phyloP scores from a whole-genome alignment of 305 asterid species.

The Fraxinus paxiana region DNA sequence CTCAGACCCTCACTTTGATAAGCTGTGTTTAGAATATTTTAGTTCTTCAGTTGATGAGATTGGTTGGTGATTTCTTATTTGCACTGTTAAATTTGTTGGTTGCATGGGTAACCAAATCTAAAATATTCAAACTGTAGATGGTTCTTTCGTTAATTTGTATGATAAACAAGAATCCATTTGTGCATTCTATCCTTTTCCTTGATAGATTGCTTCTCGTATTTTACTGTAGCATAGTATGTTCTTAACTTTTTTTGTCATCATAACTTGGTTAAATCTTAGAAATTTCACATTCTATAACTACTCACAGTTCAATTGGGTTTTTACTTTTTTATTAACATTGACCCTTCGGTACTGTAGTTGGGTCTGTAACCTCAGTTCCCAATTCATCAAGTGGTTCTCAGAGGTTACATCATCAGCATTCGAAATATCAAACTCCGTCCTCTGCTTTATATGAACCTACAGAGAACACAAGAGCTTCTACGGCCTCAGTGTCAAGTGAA shows the following conservation, averaged over 20 bases:
- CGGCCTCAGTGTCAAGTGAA: constrained; percentile 40
- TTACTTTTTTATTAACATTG: neutral
- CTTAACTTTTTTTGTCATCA: neutral
- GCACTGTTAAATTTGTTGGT: neutral
- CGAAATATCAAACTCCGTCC: constrained; percentile 65
- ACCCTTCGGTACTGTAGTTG: constrained; percentile 23
- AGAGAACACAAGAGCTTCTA: constrained; percentile 41
- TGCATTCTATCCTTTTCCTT: neutral
- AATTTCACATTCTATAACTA: neutral
- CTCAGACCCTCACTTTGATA: neutral
- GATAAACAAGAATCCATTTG: neutral
- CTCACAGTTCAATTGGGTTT: neutral
- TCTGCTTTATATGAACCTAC: constrained; percentile 70
- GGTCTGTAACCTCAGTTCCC: constrained; percentile 31
- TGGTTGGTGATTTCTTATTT: neutral
- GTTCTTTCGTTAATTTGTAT: neutral
- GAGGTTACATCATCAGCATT: constrained; percentile 44
- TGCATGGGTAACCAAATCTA: neutral
- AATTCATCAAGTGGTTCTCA: constrained; percentile 40
- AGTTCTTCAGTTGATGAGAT: neutral
- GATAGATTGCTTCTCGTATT: neutral
- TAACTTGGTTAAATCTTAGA: neutral
- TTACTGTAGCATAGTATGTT: neutral
- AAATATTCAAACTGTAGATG: neutral
- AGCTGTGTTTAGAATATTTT: neutral